Base-by-base conservation (phyloP, 768 basidiomycete genomes). In the Paxillus ammoniavirescens region DNA sequence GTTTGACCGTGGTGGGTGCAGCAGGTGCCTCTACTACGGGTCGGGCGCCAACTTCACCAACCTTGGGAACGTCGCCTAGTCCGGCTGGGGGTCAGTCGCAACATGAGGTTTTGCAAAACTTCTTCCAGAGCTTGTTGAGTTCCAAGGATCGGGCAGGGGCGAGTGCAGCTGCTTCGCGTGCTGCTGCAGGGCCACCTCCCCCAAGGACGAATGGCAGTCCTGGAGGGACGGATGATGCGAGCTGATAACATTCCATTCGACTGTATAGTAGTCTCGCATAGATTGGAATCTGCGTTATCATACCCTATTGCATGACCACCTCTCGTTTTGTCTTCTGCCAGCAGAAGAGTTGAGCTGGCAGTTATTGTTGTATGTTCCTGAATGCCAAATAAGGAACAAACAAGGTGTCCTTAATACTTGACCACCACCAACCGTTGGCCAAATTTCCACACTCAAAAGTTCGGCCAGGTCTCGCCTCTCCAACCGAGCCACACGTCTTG, bases 101-200 rank as follows among this genome's bases (percentile, higher is more conserved):
- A 54, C 89, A 92, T 63, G 89, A 91, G 66, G 88, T 92, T 15
- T 67, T 93, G 57, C 89, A 92, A 61, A 87, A 87, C 66, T 93
- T 93, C 77, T 93, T 93, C 82, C 82, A 91, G 70, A 89, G 85
- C 53, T 67, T 93, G 64, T 70, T 93, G 57, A 86, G 79, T 58
- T 82, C 82, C 38, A 88, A 85, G 68, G 87, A 87, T 56, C 78
- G 86, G 5, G 65, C 66, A 21, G 66, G 65, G 10, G 70, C 71
- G 18, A 66, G 69, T 50, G 67, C 71, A 13, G 61, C 64, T n/a
- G 64, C 70, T 14, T 73, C 60, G 2, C 51, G 59, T 17, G 60
- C 57, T 5, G 54, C 57, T 21, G 54, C 54, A 6, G 54, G 37
- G 0, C 40, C 59, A 23, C 37, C 56, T 42, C 45, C 61, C 45